phyloP scores from a whole-genome alignment of 2,329 filamentous ascomycete genomes.

The Knoxdaviesia proteae region DNA sequence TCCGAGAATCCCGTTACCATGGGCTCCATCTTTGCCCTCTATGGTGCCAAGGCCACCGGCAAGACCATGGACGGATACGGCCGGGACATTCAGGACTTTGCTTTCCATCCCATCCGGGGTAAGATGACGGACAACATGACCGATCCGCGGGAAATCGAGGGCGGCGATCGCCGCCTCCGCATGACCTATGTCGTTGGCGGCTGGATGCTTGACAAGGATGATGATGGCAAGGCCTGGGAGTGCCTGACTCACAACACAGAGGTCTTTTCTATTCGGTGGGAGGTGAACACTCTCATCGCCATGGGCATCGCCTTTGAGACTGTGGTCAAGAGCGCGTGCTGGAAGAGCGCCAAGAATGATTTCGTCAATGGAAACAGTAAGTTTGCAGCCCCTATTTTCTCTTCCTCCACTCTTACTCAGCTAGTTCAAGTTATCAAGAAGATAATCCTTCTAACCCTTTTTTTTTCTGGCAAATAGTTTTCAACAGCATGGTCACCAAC shows the following conservation, averaged over 20 bases:
- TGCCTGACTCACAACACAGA: slow-evolving; percentile 54
- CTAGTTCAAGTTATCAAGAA: not conserved
- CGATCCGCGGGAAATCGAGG: slow-evolving; percentile 23
- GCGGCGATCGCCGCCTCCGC: slow-evolving; percentile 47
- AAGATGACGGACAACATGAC: slow-evolving; percentile 10
- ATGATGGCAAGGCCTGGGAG: slow-evolving; percentile 56
- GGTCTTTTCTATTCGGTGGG: slow-evolving; percentile 68
- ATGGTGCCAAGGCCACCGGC: slow-evolving; percentile 60
- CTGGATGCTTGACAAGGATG: slow-evolving; percentile 53
- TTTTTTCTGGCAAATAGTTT: slow-evolving; percentile 24
- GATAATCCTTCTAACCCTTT: slow-evolving; percentile 5
- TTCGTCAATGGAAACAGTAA: slow-evolving; percentile 25
- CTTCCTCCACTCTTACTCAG: not conserved
- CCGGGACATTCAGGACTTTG: slow-evolving; percentile 74
- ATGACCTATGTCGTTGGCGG: slow-evolving; percentile 71
- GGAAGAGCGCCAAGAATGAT: slow-evolving; percentile 42
- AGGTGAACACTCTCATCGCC: slow-evolving; percentile 55
- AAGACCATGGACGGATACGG: slow-evolving; percentile 80
- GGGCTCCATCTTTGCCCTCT: slow-evolving; percentile 79
- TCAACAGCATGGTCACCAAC: slow-evolving; percentile 7
- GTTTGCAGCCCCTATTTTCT: slow-evolving; percentile 6
- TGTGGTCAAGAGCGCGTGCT: slow-evolving; percentile 63
- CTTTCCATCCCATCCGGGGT: slow-evolving; percentile 53
- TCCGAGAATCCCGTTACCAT: slow-evolving; percentile 63
- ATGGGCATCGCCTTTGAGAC: slow-evolving; percentile 60